These are phyloP conservation scores for Hymenoscyphus scutula DNA, from an alignment of 2,329 filamentous ascomycete species.

Conservation along the genomic window DNA sequence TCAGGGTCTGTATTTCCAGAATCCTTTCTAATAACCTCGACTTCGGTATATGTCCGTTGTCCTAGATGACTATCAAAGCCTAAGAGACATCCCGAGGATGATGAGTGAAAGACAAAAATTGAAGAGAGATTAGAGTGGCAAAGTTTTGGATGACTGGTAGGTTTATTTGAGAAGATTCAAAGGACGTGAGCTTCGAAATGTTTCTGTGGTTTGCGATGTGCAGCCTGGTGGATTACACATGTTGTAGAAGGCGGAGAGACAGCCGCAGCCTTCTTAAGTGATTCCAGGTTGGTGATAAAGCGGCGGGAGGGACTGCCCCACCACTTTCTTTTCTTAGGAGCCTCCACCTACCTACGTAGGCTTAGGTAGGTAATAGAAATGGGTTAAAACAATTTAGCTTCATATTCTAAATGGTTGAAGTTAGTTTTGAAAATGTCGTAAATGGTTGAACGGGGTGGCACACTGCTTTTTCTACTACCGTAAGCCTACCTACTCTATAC, in stretches of 20 bases:
- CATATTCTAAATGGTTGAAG: too few species aligned
- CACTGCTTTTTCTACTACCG: too few species aligned
- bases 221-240: conserved; percentile 12
- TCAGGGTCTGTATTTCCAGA: background rate
- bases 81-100: background rate
- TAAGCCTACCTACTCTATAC: too few species aligned
- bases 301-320: background rate
- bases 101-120: background rate
- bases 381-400: too few species aligned
- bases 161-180: background rate
- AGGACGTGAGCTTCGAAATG: background rate
- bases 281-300: too few species aligned
- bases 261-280: background rate
- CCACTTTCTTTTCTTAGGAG: too few species aligned
- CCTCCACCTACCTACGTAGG: too few species aligned
- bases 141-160: background rate
- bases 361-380: too few species aligned
- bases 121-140: background rate
- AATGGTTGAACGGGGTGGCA: too few species aligned
- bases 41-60: background rate
- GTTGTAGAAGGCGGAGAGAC: conserved; percentile 1
- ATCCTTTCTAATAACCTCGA: background rate
- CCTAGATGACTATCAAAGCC: background rate
- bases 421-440: too few species aligned
- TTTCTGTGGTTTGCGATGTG: conserved; percentile 4